phyloP scores from a whole-genome alignment of 306 rosid genomes.

The Hippophae tibetana region DNA sequence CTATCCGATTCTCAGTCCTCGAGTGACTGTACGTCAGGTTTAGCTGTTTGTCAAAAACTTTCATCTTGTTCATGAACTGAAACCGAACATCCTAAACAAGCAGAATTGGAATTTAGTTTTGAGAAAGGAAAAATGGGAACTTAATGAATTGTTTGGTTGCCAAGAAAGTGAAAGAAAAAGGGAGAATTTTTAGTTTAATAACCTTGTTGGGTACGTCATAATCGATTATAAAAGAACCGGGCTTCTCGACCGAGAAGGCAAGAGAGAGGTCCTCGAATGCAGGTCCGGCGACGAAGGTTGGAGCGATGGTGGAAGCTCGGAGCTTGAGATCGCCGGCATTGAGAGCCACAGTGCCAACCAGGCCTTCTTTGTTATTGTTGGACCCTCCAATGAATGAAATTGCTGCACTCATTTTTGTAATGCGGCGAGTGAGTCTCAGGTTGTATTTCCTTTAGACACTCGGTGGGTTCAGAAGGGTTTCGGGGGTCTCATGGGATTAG shows the following conservation, averaged over 20 bases:
- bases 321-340: slow-evolving; percentile 1
- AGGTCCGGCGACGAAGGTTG: slow-evolving; percentile 3
- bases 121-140: neutral
- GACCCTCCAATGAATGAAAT: no score
- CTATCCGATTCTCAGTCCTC: neutral
- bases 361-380: no score
- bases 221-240: slow-evolving; percentile 5
- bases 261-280: slow-evolving; percentile 6
- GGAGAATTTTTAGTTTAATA: neutral
- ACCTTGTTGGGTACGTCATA: slow-evolving; percentile 12
- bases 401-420: no score
- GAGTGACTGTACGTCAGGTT: slow-evolving; percentile 10
- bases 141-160: neutral
- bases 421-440: no score
- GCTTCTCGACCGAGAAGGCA: slow-evolving; percentile 15
- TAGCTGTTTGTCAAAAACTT: slow-evolving; percentile 1
- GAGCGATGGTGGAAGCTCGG: slow-evolving; percentile 18
- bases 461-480: no score
- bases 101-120: neutral
- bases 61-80: slow-evolving; percentile 16
- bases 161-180: neutral
- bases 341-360: no score
- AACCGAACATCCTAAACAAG: slow-evolving; percentile 7
- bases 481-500: no score
- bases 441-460: no score